Percentiles rank a stretch among this genome's conserved stretches.
Conservation (phyloP, 2,329 filamentous ascomycete genomes). For the Arthroderma uncinatum region DNA sequence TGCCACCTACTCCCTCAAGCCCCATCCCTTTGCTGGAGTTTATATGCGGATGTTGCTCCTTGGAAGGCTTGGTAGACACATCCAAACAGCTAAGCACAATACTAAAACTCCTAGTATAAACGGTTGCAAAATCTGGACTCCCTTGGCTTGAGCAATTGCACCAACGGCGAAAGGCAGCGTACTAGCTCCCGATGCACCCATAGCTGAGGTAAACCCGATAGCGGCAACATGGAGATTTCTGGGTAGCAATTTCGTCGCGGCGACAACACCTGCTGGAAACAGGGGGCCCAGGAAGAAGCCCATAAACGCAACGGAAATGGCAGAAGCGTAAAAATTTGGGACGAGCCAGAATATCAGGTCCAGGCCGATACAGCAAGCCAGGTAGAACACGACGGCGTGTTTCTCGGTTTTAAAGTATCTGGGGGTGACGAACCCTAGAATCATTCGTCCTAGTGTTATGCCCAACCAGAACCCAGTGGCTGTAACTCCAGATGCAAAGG, state of each 20-base stretch:
- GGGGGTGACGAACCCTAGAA: conserved; percentile 66
- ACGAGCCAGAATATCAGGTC: conserved; percentile 73
- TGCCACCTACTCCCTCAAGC: background rate
- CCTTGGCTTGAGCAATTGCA: conserved; percentile 43
- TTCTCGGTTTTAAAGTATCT: conserved; percentile 55
- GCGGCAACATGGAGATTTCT: conserved; percentile 63
- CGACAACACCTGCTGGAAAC: conserved; percentile 64
- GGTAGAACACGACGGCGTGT: conserved; percentile 52
- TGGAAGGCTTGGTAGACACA: conserved; percentile 22
- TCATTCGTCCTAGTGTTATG: conserved; percentile 60
- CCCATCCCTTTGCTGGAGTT: background rate
- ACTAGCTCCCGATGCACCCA: conserved; percentile 59
- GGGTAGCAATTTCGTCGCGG: conserved; percentile 62
- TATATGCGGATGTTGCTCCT: conserved; percentile 8
- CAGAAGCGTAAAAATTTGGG: conserved; percentile 61
- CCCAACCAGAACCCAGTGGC: conserved; percentile 79
- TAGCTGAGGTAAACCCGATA: conserved; percentile 68
- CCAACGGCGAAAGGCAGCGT: conserved; percentile 36
- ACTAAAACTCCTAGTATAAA: conserved; percentile 46
- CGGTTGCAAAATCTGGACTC: conserved; percentile 50
- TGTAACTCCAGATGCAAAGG: conserved; percentile 63
- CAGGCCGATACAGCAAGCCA: conserved; percentile 51
- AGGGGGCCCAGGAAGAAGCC: conserved; percentile 73
- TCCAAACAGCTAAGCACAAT: conserved; percentile 43
- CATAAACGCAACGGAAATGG: conserved; percentile 58